Conservation (phyloP, 805 yeast species). For the Candida tammaniensis region DNA sequence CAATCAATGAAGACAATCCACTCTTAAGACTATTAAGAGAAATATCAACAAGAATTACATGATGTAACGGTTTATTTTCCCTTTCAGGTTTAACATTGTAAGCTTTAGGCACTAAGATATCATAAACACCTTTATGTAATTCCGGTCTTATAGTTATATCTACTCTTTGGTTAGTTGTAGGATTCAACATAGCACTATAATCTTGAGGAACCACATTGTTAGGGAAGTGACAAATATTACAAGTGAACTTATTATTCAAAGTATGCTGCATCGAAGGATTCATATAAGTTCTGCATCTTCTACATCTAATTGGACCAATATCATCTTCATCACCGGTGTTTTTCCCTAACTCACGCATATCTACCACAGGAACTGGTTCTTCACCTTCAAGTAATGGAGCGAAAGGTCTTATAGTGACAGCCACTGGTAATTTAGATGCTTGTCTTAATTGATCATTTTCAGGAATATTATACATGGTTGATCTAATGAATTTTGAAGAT, state of each 20-base stretch:
- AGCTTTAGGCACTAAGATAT: conserved; percentile 70
- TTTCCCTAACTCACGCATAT: conserved; percentile 44
- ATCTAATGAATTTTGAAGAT: conserved; percentile 73
- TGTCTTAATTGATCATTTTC: conserved; percentile 64
- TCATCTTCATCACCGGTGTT: conserved; percentile 27
- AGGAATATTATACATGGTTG: conserved; percentile 83
- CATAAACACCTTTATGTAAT: conserved; percentile 78
- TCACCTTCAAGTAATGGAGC: conserved; percentile 53
- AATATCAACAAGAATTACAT: conserved; percentile 73
- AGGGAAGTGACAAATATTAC: conserved; percentile 81
- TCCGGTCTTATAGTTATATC: conserved; percentile 73
- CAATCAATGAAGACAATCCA: conserved; percentile 59
- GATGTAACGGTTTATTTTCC: conserved; percentile 52
- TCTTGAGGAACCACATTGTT: conserved; percentile 67
- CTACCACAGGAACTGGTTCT: conserved; percentile 67
- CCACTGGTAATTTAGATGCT: conserved; percentile 75
- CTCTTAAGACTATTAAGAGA: conserved; percentile 55
- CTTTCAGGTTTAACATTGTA: conserved; percentile 51
- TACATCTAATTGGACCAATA: conserved; percentile 81
- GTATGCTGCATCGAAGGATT: conserved; percentile 78
- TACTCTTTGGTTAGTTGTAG: conserved; percentile 46
- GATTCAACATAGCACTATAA: conserved; percentile 61
- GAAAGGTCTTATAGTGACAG: conserved; percentile 80
- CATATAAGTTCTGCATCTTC: conserved; percentile 85
- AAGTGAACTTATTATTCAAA: conserved; percentile 60